phyloP scores from a whole-genome alignment of 23 red algal genomes.

The Gracilariopsis chorda region DNA sequence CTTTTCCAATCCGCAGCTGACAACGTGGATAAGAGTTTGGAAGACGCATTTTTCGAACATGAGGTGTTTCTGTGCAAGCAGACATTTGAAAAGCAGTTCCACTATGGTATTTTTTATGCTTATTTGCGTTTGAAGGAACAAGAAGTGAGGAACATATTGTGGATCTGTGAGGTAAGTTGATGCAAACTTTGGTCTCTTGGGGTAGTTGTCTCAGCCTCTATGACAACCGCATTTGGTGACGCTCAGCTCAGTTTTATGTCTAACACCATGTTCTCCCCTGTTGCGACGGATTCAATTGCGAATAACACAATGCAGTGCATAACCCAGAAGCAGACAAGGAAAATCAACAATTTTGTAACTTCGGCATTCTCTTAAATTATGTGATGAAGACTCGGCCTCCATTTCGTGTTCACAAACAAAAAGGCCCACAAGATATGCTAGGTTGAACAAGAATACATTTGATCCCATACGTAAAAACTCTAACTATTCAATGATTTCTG shows the following conservation, averaged over 20 bases:
- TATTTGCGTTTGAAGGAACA: constrained; percentile 94
- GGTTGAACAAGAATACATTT: neutral
- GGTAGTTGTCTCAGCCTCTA: no score
- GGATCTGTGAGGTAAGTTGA: constrained; percentile 75
- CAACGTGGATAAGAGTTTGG: constrained; percentile 79
- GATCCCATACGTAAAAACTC: constrained; percentile 4
- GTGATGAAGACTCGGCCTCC: neutral
- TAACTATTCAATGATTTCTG: constrained; percentile 16
- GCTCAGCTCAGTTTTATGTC: no score
- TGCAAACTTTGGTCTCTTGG: no score
- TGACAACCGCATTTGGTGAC: no score
- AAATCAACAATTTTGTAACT: constrained; percentile 75
- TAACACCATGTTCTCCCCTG: no score
- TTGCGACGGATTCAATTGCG: no score
- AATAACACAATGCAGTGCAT: constrained; percentile 93
- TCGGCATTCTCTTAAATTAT: constrained; percentile 45
- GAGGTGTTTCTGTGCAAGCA: constrained; percentile 87
- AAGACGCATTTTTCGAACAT: constrained; percentile 93
- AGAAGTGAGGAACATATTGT: constrained; percentile 95
- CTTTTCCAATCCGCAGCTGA: constrained; percentile 85
- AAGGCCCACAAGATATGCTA: no score
- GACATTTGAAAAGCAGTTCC: constrained; percentile 96
- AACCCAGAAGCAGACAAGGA: constrained; percentile 83
- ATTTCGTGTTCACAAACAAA: no score
- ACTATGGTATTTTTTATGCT: constrained; percentile 97